Evolutionary conservation across 2,329 filamentous ascomycete species (phyloP).

Genomic region (Ceratocystis lukuohia): DNA sequence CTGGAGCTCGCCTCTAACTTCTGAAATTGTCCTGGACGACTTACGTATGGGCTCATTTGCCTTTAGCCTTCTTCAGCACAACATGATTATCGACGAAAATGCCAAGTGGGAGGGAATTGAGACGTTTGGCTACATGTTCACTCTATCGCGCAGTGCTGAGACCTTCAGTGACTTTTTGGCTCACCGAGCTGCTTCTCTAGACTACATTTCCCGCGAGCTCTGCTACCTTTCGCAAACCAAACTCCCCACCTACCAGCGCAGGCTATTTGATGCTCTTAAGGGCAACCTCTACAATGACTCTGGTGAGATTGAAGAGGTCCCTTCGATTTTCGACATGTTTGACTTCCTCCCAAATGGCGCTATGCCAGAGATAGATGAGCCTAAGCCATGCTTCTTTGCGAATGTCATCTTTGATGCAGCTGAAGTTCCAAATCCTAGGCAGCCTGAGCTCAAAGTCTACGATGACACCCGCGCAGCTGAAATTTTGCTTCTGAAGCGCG

Average conservation of each 20-base stretch:
- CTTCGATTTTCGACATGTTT: conserved; percentile 80
- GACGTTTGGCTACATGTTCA: conserved; percentile 50
- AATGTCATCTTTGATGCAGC: conserved; percentile 17
- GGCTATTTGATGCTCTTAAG: conserved; percentile 59
- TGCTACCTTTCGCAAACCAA: conserved; percentile 59
- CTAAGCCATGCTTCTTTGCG: conserved; percentile 45
- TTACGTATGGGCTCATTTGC: conserved; percentile 67
- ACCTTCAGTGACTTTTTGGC: conserved; percentile 66
- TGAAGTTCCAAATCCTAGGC: conserved; percentile 28
- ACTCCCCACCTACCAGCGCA: conserved; percentile 55
- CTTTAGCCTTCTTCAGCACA: conserved; percentile 60
- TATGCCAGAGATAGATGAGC: conserved; percentile 38
- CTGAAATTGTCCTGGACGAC: conserved; percentile 60
- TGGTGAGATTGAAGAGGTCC: conserved; percentile 51
- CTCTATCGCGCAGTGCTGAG: conserved; percentile 51
- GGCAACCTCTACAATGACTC: conserved; percentile 57
- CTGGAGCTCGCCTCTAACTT: conserved; percentile 72
- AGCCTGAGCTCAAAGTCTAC: conserved; percentile 47
- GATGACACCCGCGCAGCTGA: conserved; percentile 60
- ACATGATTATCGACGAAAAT: conserved; percentile 55
- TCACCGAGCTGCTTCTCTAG: conserved; percentile 62
- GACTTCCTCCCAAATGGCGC: conserved; percentile 59
- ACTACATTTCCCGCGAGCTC: conserved; percentile 77
- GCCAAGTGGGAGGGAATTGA: conserved; percentile 61
- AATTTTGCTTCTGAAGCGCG: conserved; percentile 55